Evolutionary conservation across 2,329 filamentous ascomycete species (phyloP).

Genomic region (Penicillium sp.): DNA sequence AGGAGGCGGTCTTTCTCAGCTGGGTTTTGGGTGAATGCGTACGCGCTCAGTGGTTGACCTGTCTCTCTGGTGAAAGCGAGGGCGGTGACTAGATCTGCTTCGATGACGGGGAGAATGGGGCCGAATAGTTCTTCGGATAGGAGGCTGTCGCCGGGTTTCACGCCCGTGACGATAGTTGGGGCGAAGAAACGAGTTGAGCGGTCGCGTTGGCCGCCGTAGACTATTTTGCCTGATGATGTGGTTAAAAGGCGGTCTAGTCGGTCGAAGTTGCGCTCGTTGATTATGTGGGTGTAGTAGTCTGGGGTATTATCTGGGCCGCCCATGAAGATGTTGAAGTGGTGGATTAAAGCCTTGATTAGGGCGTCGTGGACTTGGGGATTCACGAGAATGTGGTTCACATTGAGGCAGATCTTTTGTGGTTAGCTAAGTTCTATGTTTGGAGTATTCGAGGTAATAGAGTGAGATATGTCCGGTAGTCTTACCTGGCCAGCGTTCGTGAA

Average conservation of each 20-base stretch:
- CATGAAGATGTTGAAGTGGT: slow-evolving; percentile 36
- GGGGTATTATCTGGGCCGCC: slow-evolving; percentile 16
- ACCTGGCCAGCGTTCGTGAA: slow-evolving; percentile 45
- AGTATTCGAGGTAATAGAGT: background rate
- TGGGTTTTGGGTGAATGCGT: slow-evolving; percentile 41
- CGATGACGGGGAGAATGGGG: slow-evolving; percentile 45
- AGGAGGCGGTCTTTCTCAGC: slow-evolving; percentile 36
- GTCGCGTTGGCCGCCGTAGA: slow-evolving; percentile 37
- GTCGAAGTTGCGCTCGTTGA: slow-evolving; percentile 47
- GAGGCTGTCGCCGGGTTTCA: slow-evolving; percentile 39
- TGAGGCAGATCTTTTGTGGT: slow-evolving; percentile 32
- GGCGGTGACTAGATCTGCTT: slow-evolving; percentile 28
- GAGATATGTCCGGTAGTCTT: background rate
- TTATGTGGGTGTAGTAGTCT: slow-evolving; percentile 36
- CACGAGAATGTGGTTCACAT: slow-evolving; percentile 48
- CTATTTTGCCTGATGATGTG: slow-evolving; percentile 38
- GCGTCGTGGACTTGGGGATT: slow-evolving; percentile 41
- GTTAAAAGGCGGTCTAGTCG: slow-evolving; percentile 41
- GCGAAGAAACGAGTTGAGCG: slow-evolving; percentile 32
- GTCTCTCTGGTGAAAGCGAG: slow-evolving; percentile 23
- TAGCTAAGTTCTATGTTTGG: background rate
- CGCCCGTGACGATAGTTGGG: slow-evolving; percentile 42
- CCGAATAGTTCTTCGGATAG: slow-evolving; percentile 50
- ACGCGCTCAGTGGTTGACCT: slow-evolving; percentile 41
- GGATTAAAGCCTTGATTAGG: slow-evolving; percentile 36